Base-by-base conservation (phyloP, 179 eudicot genomes). In the Carnegiea gigantea region DNA sequence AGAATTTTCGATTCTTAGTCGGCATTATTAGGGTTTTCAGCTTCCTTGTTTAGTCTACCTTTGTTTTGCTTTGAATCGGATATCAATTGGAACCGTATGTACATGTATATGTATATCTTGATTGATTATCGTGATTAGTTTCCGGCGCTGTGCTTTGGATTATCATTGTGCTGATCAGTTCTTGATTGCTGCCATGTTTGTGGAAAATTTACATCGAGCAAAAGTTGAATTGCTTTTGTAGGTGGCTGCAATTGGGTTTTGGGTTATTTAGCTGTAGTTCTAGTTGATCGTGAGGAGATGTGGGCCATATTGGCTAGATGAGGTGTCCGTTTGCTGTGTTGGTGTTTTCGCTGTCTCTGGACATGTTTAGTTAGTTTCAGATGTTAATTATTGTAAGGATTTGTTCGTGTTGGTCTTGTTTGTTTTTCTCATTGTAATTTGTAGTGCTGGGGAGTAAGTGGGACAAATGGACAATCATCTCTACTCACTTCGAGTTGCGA, bases 1-100 rank as follows among this genome's bases (percentile, higher is more conserved):
- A 12, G 43, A 57, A 46, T 40, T 23, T 11, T 54, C 20, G 79
- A 79, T 67, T 72, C 36, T 40, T 33, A 4, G 46, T 82, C 44
- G 49, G 12, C 24, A 49, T 78, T 36, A 7, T 84, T 84, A 75
- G 85, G 87, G 85, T 82, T 85, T 60, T 10, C 51, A 36, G 11
- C 46, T 30, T 70, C 20, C 11, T 17, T 70, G 0, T 70, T 65
- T 11, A 57, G 75, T 79, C 20, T 67, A 7, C 2, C 12, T 28
- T 11, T 4, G 12, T 28, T 68, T 70, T 70, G 21, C 72, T 62
- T 57, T 62, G 48, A 12, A 43, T 65, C 15, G 24, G 44, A 77
- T 8, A 65, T 17, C 7, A 30, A 26, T 23, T 20, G 75, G 59
- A 28, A 67, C 36, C 26, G 12, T 65, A 2, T 62, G 0, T 57